Evolutionary conservation across 192 early-diverging fungal species (phyloP), one percentile per base, ranked within the genome.

Genomic region (Obelidium mucronatum): DNA sequence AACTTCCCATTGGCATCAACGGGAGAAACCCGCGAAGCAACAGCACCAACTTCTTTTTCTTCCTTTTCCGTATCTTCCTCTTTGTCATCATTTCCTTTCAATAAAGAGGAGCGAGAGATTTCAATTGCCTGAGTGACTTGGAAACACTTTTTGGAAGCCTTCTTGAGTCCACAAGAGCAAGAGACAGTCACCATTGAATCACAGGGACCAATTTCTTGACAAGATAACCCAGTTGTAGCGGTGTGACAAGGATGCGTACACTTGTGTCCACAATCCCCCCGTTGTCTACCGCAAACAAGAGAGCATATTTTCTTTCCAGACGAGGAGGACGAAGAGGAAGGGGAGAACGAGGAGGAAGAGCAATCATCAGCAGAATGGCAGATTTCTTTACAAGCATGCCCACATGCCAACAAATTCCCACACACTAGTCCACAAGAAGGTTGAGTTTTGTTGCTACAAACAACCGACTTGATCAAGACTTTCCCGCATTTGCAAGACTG

Each of bases 1-100:
- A 72, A 37, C 22, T 72, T 22, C 36, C 69, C 69, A 35, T 72
- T n/a, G 17, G 36, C 54, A 42, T 59, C 69, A 5, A 72, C 69
- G 6, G 56, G 56, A 19, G 56, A 58, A 48, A 19, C 11, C 8
- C 44, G 44, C 44, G 44, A 19, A 24, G 19, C n/a, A n/a, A n/a
- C n/a, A n/a, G n/a, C n/a, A n/a, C n/a, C n/a, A n/a, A n/a, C n/a
- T n/a, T n/a, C n/a, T n/a, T n/a, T n/a, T 2, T 4, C 17, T 3
- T 2, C 2, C 13, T 30, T 31, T 1, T 15, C 22, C 30, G 59
- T 31, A 15, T 15, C n/a, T 15, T 61, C 30, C 59, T 31, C 59
- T 26, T 31, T 31, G 19, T 31, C 30, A 22, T 17, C 22, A 30
- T 28, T 17, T 31, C 59, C n/a, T 31, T 61, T 31, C 59, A 17